Conservation (phyloP, 73 alveolate species). For the Symbiodinium pilosum region DNA sequence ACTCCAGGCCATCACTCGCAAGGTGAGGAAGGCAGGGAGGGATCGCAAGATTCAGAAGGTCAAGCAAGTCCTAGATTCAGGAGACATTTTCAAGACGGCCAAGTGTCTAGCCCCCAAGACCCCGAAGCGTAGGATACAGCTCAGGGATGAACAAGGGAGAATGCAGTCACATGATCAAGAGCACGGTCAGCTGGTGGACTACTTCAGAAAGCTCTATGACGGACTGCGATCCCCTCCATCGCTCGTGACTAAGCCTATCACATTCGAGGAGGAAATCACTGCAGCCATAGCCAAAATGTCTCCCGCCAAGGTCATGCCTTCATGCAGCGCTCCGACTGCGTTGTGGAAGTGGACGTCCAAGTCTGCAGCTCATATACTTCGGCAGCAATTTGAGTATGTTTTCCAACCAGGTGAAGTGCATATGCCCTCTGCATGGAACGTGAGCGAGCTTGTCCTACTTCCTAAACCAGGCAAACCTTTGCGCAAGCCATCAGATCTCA, state of each 20-base stretch:
- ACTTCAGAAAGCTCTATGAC: not conserved
- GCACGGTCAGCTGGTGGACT: not conserved
- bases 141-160: not conserved
- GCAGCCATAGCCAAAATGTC: not conserved
- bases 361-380: not conserved
- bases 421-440: not conserved
- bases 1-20: no score
- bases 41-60: no score
- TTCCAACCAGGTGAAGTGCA: not conserved
- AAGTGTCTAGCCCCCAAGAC: not conserved
- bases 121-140: not conserved
- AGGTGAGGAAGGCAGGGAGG: no score
- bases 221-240: not conserved
- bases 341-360: not conserved
- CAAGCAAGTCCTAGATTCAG: no score
- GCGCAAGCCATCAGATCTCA: not conserved
- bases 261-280: not conserved
- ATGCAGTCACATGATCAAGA: not conserved
- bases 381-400: not conserved
- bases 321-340: not conserved
- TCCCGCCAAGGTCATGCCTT: not conserved
- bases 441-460: not conserved
- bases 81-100: no score
- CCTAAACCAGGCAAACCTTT: not conserved
- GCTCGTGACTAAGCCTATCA: not conserved